Conservation (phyloP, 495 filamentous ascomycete genomes). For the Lasiosphaeria hispida region DNA sequence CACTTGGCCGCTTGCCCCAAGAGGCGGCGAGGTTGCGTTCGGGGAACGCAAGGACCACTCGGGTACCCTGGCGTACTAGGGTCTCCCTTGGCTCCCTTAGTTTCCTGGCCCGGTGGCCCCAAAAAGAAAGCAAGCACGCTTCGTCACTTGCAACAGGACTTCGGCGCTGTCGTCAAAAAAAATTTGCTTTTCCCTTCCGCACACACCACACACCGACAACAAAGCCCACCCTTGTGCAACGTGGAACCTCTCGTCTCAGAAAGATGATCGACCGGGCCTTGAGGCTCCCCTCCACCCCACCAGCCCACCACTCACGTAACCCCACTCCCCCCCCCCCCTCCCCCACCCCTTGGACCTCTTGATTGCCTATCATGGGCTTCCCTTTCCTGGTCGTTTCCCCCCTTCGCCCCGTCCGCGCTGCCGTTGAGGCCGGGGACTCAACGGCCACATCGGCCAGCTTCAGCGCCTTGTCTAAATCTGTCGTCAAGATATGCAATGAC, state of each 20-base stretch:
- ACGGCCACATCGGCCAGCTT: no score
- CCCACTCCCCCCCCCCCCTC: no score
- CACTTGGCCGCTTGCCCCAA: constrained; percentile 16
- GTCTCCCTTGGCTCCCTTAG: neutral
- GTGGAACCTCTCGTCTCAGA: constrained; percentile 16
- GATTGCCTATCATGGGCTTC: no score
- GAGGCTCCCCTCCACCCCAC: constrained; percentile 7
- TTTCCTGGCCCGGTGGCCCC: constrained; percentile 8
- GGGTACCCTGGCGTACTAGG: neutral
- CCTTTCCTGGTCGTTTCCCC: no score
- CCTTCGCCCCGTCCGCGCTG: no score
- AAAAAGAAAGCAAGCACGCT: neutral
- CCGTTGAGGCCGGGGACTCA: no score
- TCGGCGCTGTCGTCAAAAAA: constrained; percentile 17
- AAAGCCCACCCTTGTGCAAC: constrained; percentile 6
- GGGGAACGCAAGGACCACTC: constrained; percentile 23
- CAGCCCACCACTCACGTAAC: no score
- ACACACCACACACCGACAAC: neutral
- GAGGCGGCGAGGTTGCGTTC: constrained; percentile 22
- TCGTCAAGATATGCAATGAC: no score
- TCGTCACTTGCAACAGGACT: constrained; percentile 1
- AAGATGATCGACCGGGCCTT: constrained; percentile 18
- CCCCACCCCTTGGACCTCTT: no score
- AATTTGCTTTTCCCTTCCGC: neutral
- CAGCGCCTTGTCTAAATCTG: no score